Base-by-base conservation (phyloP, 768 basidiomycete genomes). In the Hericium erinaceus region DNA sequence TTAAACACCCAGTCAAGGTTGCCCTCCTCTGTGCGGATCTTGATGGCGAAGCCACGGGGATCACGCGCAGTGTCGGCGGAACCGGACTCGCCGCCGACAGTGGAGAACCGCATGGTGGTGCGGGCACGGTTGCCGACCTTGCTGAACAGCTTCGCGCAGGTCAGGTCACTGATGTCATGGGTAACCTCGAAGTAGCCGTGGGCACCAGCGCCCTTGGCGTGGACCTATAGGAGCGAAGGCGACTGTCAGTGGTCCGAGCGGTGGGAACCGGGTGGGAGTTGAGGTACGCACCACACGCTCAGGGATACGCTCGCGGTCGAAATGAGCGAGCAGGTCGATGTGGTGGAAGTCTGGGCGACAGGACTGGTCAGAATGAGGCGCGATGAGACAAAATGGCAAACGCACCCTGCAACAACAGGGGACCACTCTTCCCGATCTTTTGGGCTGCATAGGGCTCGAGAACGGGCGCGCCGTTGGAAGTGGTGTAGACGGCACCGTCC, bases 141-240 rank as follows among this genome's bases (percentile, higher is more conserved):
- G 39, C 76, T 79, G 71, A 95, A 80, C 61, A 92, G 72, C 37
- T 75, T 66, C 57, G 87, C 83, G 58, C 81, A 85, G 48, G 92
- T 88, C 65, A 93, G 75, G 64, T 95, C 93, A 58, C 82, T 82
- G 67, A 95, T 79, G 60, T 88, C 81, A 55, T 94, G 85, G 59
- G 94, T 95, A 63, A 91, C 79, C 74, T 92, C 84, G 72, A 98
- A 97, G 76, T 85, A 85, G 4, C 95, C 95, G 66, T 98, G 94
- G 37, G 92, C 94, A 62, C 90, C 92, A 55, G 87, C 88, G 57
- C 89, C 95, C 70, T 93, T 95, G 61, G 92, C 92, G 67, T 94
- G 93, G 54, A 94, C 82, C 87, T 92, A 69, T 62, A 64, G 66
- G 38, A 26, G 48, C 24, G 46, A 15, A 18, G 64, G 57, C 64